Evolutionary conservation across 2,329 filamentous ascomycete species (phyloP).

Genomic region (Clonostachys solani): DNA sequence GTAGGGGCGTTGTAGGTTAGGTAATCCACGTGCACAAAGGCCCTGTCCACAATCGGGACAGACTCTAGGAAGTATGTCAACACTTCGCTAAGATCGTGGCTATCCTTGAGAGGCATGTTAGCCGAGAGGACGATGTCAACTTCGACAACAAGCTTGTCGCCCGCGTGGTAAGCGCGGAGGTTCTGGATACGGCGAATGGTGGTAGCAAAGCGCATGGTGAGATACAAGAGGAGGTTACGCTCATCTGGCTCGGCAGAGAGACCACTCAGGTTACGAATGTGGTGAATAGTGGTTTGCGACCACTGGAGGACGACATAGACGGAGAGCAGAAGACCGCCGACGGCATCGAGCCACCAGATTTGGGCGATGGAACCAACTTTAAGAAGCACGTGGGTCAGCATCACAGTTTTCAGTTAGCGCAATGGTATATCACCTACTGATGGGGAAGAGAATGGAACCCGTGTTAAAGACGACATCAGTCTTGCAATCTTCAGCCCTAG

Average conservation of each 20-base stretch:
- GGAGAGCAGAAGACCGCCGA: conserved; percentile 76
- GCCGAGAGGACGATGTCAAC: conserved; percentile 83
- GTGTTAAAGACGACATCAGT: conserved; percentile 88
- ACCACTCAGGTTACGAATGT: conserved; percentile 77
- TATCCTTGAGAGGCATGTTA: conserved; percentile 70
- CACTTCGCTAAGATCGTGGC: conserved; percentile 73
- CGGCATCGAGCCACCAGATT: conserved; percentile 80
- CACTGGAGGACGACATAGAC: conserved; percentile 77
- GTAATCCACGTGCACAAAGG: conserved; percentile 66
- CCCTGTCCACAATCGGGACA: conserved; percentile 72
- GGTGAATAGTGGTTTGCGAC: conserved; percentile 67
- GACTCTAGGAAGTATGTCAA: conserved; percentile 83
- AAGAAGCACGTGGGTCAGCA: not conserved
- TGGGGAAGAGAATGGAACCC: conserved; percentile 83
- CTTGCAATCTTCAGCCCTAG: conserved; percentile 44
- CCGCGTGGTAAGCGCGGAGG: conserved; percentile 78
- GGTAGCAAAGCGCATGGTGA: conserved; percentile 90
- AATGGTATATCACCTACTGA: conserved; percentile 37
- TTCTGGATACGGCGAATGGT: conserved; percentile 84
- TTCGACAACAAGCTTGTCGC: conserved; percentile 77
- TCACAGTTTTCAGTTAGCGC: conserved; percentile 1
- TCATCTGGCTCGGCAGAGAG: conserved; percentile 76
- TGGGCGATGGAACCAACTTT: conserved; percentile 67
- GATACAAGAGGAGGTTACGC: conserved; percentile 80
- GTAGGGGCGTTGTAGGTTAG: conserved; percentile 58